Conservation (phyloP, 495 filamentous ascomycete genomes). For the Neurospora discreta region DNA sequence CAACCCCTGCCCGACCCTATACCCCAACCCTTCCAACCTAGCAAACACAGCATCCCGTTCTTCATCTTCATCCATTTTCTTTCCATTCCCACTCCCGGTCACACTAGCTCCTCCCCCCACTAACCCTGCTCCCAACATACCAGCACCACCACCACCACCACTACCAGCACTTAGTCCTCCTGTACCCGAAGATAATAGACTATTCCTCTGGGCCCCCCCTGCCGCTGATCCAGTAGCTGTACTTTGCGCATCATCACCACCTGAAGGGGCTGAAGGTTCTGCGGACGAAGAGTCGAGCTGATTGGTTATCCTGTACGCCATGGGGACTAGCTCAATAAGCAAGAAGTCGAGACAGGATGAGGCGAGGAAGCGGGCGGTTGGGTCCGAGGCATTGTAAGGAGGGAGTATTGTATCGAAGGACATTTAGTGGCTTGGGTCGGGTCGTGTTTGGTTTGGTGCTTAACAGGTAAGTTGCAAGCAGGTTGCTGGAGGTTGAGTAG, state of each 20-base stretch:
- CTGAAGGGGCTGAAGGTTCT: neutral
- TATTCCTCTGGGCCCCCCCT: neutral
- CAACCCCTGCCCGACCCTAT: slow-evolving; percentile 85
- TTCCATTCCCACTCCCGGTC: slow-evolving; percentile 1
- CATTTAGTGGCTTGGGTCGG: slow-evolving; percentile 33
- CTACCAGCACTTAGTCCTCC: neutral
- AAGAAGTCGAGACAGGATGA: slow-evolving; percentile 83
- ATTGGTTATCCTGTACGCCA: slow-evolving; percentile 70
- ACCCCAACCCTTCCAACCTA: slow-evolving; percentile 75
- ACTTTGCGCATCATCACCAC: neutral
- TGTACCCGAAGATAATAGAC: neutral
- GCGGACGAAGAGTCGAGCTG: slow-evolving; percentile 32
- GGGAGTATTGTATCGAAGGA: slow-evolving; percentile 65
- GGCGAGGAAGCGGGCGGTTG: slow-evolving; percentile 63
- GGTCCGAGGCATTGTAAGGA: slow-evolving; percentile 63
- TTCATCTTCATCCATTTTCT: slow-evolving; percentile 56
- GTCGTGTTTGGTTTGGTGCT: neutral
- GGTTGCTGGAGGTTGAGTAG: neutral
- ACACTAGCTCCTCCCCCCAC: neutral
- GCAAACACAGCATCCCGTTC: slow-evolving; percentile 72
- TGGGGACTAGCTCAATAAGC: slow-evolving; percentile 90
- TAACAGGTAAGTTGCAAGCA: no score
- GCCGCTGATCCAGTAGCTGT: neutral
- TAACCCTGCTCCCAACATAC: neutral
- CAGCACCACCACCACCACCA: neutral